These are phyloP conservation scores for Colletotrichum trifolii DNA, from an alignment of 2,329 filamentous ascomycete species.

Conservation along the genomic window DNA sequence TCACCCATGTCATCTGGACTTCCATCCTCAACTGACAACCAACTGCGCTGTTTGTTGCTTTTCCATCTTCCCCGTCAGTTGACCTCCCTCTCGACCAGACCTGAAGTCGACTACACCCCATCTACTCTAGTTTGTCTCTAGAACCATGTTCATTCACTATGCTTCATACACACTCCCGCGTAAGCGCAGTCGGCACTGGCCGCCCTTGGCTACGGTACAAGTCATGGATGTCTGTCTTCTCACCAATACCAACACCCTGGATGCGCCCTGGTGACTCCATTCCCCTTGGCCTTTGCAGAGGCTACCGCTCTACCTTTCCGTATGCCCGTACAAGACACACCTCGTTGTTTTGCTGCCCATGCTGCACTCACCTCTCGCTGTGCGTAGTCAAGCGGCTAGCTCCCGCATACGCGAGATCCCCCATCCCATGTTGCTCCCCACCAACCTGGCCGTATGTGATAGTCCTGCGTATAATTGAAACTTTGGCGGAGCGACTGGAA, in stretches of 20 bases:
- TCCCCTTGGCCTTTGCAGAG: not conserved
- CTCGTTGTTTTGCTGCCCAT: not conserved
- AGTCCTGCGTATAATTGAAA: conserved; percentile 35
- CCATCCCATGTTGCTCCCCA: conserved; percentile 27
- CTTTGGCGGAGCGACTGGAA: conserved; percentile 35
- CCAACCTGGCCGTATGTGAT: conserved; percentile 28
- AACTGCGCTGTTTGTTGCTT: conserved; percentile 4
- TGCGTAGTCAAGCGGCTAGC: conserved; percentile 11
- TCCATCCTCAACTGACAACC: conserved; percentile 4
- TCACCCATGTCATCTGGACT: conserved; percentile 15
- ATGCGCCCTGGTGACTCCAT: conserved; percentile 18
- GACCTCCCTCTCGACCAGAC: not conserved
- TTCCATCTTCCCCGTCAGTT: not conserved
- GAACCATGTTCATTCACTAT: conserved; percentile 12
- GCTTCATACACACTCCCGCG: conserved; percentile 15
- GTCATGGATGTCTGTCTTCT: not conserved
- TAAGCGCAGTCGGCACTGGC: conserved; percentile 30
- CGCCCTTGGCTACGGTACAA: conserved; percentile 1
- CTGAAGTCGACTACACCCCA: not conserved
- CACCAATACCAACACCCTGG: conserved; percentile 3
- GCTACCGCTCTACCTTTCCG: not conserved
- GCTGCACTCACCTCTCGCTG: conserved; percentile 6
- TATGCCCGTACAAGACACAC: not conserved
- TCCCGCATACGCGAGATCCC: conserved; percentile 34
- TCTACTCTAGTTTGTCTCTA: not conserved